Evolutionary conservation across 2,329 filamentous ascomycete genomes (phyloP).

Genomic region (Epichloe sylvatica): DNA sequence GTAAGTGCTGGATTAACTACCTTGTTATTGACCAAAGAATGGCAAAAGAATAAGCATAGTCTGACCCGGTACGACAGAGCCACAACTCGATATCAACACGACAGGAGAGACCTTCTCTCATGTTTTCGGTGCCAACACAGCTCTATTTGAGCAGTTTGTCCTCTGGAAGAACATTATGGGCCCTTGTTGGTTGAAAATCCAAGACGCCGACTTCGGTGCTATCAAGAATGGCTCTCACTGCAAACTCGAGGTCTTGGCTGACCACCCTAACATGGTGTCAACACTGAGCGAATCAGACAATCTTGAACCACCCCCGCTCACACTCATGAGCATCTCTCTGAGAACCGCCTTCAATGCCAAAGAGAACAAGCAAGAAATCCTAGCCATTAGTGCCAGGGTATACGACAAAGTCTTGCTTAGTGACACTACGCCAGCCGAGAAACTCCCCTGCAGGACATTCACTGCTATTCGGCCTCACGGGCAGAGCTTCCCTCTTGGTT

Average conservation of each 20-base stretch:
- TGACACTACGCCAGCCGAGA: constrained; percentile 79
- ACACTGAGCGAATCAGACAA: constrained; percentile 65
- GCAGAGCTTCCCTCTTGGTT: constrained; percentile 67
- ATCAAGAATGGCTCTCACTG: constrained; percentile 93
- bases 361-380: constrained; percentile 91
- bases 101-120: constrained; percentile 84
- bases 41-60: background rate
- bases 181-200: constrained; percentile 89
- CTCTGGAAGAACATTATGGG: constrained; percentile 99
- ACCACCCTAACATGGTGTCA: constrained; percentile 62
- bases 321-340: constrained; percentile 87
- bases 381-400: constrained; percentile 79
- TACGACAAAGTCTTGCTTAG: constrained; percentile 82
- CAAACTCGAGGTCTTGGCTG: constrained; percentile 78
- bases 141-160: constrained; percentile 94
- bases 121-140: constrained; percentile 85
- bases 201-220: constrained; percentile 67
- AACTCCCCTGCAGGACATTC: constrained; percentile 78
- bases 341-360: constrained; percentile 79
- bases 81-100: constrained; percentile 53
- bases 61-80: constrained; percentile 31
- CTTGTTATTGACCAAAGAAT: background rate
- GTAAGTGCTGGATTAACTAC: constrained; percentile 19
- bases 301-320: constrained; percentile 71
- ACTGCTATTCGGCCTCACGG: constrained; percentile 77